Conservation (phyloP, 148 eudicot species). For the Nepenthes gracilis region DNA sequence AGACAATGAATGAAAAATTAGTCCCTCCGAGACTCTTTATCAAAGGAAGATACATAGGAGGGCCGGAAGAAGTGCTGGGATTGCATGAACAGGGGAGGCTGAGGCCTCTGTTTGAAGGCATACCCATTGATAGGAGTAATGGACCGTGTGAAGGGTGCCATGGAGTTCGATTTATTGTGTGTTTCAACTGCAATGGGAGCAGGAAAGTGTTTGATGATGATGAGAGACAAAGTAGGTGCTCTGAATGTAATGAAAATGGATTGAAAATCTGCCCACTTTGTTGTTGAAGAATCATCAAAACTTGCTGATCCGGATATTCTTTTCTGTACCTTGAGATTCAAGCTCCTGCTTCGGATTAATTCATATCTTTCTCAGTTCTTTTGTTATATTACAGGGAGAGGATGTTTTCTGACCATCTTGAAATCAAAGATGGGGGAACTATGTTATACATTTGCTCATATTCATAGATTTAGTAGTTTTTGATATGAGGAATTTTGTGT, state of each 20-base stretch:
- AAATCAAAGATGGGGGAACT: no score
- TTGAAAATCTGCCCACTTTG: constrained; percentile 69
- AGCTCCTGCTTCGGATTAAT: no score
- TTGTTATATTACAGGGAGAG: no score
- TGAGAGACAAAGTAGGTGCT: constrained; percentile 25
- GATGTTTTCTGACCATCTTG: no score
- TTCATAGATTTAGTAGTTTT: no score
- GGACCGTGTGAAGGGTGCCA: constrained; percentile 57
- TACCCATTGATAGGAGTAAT: constrained; percentile 32
- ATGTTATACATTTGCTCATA: no score
- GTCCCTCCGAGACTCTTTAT: constrained; percentile 75
- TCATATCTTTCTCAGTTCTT: no score
- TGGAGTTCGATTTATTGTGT: constrained; percentile 60
- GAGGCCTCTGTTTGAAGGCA: constrained; percentile 37
- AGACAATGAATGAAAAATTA: constrained; percentile 25
- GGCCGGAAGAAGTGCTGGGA: constrained; percentile 54
- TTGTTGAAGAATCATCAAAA: constrained; percentile 15
- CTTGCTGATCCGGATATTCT: no score
- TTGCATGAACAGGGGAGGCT: constrained; percentile 68
- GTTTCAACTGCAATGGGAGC: constrained; percentile 66
- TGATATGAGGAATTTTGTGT: no score
- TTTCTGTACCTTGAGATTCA: no score
- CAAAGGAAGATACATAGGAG: constrained; percentile 72
- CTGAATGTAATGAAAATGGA: constrained; percentile 88
- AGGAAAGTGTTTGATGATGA: constrained; percentile 23